Evolutionary conservation across 1,284 basidiomycete genomes (phyloP), one percentile per base, ranked within the genome.

Genomic region (Stereum hirsutum): DNA sequence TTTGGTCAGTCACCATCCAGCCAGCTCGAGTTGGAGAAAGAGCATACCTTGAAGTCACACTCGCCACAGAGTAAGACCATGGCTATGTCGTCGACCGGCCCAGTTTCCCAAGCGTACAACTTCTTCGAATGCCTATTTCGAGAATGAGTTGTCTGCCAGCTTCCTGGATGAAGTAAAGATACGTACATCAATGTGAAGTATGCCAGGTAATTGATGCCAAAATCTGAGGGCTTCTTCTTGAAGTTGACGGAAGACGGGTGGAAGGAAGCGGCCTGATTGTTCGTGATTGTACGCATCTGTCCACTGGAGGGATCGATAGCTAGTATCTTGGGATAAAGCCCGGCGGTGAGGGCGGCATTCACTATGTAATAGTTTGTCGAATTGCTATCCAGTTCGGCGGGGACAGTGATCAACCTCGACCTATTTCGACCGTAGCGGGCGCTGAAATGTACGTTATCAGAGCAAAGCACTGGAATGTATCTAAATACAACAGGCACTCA

Each of bases 91-190:
- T 96, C 87, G 4, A 92, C 79, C 1, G 92, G 87, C 1, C 89
- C 84, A 1, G 89, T 92, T 62, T 99, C 96, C 91, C 93, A 97
- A n/a, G 87, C 93, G 60, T 95, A 99, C 24, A 98, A 64, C 61
- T 82, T 89, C 65, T 87, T 91, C 11, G 89, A 91, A 58, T 91
- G 89, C 87, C 91, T 90, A 52, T n/a, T 12, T 12, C 5, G 7
- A 6, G 23, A 36, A 39, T 28, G 27, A 11, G 39, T 43, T 44
- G 39, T 50, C 56, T 34, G 51, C 38, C 36, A 50, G 46, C 25
- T 47, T 27, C 50, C 19, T 50, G 45, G 37, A 10, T 24, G 42
- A 30, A 40, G n/a, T n/a, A n/a, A 23, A 43, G 32, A 8, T 12
- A 63, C 75, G 52, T 52, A 86, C 88, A 93, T 94, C 30, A 96